Base-by-base conservation (phyloP, 768 basidiomycete genomes). In the Cystobasidium onofrii region DNA sequence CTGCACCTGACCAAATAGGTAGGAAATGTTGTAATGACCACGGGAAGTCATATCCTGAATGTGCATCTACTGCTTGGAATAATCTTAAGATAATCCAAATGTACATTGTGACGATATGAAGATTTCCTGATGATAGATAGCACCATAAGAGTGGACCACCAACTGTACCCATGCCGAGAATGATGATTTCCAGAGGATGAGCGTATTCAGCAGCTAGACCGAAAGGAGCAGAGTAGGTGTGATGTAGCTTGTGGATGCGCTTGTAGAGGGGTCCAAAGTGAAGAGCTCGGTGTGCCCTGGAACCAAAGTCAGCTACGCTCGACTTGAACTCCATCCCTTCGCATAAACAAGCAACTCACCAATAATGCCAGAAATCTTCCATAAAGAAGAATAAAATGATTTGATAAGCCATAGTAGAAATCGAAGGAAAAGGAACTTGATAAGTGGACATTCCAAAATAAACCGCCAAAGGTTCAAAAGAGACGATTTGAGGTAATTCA, bases 131-230 rank as follows among this genome's bases (percentile, higher is more conserved):
- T 33, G 87, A 87, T 80, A 90, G 86, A 83, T 83, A 87, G 82
- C 89, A 74, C 73, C 73, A 74, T 25, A 76, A 52, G 29, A 76
- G 27, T 12, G 60, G 61, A 29, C 63, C 70, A 36, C 85, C 84
- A 76, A 99, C 87, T 1, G 95, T 96, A 39, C 95, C 96, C 20
- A 88, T 86, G 29, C 93, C 94, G 66, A 98, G 88, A 77, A 97
- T 92, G 80, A 96, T 87, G 66, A 95, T 90, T 81, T 99, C 96
- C 13, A 92, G 87, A 0, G 96, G 96, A 82, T 99, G 96, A 0
- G 96, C 94, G 80, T 97, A 98, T 81, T 99, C 95, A 1, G 96
- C 95, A 1, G 91, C 94, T 34, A 99, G 87, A 75, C 96, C 96
- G 79, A 98, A 96, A 0, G 96, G 96, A 20, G 95, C 95, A 10